phyloP scores from a whole-genome alignment of 441 rosid genomes.

The Croton setiger region DNA sequence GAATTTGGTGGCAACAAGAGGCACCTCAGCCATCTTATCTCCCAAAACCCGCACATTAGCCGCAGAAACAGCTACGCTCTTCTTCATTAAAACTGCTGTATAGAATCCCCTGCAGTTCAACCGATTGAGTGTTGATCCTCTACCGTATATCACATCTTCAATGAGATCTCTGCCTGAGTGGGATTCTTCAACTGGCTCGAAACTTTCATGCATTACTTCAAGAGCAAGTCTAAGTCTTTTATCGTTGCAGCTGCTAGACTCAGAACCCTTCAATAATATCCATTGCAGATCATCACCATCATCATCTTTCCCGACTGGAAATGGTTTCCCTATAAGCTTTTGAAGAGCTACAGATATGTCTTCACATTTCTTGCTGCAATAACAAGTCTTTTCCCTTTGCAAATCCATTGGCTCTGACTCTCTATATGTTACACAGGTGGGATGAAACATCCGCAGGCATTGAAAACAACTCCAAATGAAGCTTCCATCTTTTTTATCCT shows the following conservation, averaged over 20 bases:
- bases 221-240: constrained; percentile 46
- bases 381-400: constrained; percentile 30
- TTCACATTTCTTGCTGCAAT: constrained; percentile 50
- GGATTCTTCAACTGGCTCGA: constrained; percentile 55
- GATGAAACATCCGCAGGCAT: constrained; percentile 44
- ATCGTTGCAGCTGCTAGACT: constrained; percentile 23
- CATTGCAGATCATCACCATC: constrained; percentile 54
- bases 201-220: constrained; percentile 71
- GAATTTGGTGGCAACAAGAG: constrained; percentile 66
- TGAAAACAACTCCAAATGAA: constrained; percentile 39
- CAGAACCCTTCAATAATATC: constrained; percentile 46
- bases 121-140: constrained; percentile 53
- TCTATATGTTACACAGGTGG: constrained; percentile 27
- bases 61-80: constrained; percentile 46
- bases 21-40: constrained; percentile 67
- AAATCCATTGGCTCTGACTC: constrained; percentile 10
- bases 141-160: constrained; percentile 58
- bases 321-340: constrained; percentile 49
- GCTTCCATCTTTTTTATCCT: not conserved
- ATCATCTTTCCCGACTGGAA: constrained; percentile 42
- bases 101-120: constrained; percentile 69
- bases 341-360: constrained; percentile 40
- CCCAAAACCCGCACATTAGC: constrained; percentile 62
- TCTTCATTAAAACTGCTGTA: constrained; percentile 55
- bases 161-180: constrained; percentile 49